phyloP scores from a whole-genome alignment of 768 basidiomycete genomes.

The Omphalotus guepiniiformis region DNA sequence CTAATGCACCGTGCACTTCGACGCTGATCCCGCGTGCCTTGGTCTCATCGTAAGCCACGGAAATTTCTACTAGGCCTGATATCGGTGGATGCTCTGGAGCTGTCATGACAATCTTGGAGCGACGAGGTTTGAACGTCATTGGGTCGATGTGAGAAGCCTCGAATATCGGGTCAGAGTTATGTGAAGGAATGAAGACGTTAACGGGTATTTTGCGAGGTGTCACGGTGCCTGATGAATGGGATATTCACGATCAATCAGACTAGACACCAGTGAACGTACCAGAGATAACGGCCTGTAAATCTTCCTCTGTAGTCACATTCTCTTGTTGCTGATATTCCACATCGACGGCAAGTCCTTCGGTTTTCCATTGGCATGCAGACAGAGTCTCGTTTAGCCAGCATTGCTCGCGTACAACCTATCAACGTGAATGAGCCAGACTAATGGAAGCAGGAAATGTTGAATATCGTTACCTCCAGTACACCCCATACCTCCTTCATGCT shows the following conservation, averaged over 20 bases:
- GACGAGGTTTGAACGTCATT: constrained; percentile 31
- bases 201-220: constrained; percentile 66
- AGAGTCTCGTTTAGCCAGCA: constrained; percentile 82
- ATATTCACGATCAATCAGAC: not conserved
- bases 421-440: not conserved
- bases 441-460: constrained; percentile 7
- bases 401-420: constrained; percentile 73
- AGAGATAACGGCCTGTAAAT: constrained; percentile 60
- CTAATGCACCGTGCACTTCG: constrained; percentile 57
- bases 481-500: constrained; percentile 73
- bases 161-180: constrained; percentile 38
- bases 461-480: constrained; percentile 56
- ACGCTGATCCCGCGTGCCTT: constrained; percentile 52
- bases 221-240: constrained; percentile 37
- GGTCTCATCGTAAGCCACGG: constrained; percentile 56
- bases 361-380: constrained; percentile 53
- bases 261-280: constrained; percentile 34
- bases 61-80: constrained; percentile 60
- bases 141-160: constrained; percentile 35
- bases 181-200: constrained; percentile 57
- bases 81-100: constrained; percentile 63
- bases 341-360: constrained; percentile 39
- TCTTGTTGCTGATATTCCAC: constrained; percentile 26
- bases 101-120: constrained; percentile 59
- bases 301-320: constrained; percentile 42